A percentile compares a stretch with the other conserved stretches of the same genome.
phyloP scores from a whole-genome alignment of 352 stramenopile genomes.

The Aphanomyces astaci region DNA sequence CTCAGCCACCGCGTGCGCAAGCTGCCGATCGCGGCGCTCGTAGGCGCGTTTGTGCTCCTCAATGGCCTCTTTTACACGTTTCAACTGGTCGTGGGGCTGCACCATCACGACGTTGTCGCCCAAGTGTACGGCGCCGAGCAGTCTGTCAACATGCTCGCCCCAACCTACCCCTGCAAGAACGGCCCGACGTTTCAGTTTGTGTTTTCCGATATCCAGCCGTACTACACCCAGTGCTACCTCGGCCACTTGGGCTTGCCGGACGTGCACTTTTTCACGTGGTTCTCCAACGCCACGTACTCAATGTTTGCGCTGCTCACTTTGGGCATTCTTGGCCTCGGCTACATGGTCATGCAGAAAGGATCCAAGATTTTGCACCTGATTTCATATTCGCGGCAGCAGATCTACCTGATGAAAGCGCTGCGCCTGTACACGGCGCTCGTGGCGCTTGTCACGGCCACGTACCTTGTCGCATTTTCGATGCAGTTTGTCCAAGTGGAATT shows the following conservation, averaged over 20 bases:
- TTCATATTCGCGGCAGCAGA: constrained; percentile 46
- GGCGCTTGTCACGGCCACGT: constrained; percentile 75
- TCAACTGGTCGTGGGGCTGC: constrained; percentile 61
- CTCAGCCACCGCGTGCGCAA: constrained; percentile 69
- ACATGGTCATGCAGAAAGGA: constrained; percentile 81
- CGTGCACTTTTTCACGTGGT: constrained; percentile 65
- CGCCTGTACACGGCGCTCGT: constrained; percentile 82
- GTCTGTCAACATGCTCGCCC: constrained; percentile 53
- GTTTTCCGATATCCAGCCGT: constrained; percentile 82
- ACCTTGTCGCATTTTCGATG: constrained; percentile 75
- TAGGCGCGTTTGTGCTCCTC: constrained; percentile 53
- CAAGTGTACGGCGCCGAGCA: constrained; percentile 69
- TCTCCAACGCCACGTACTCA: constrained; percentile 58
- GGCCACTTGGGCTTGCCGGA: constrained; percentile 31
- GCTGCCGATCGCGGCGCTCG: constrained; percentile 56
- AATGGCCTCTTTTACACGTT: constrained; percentile 79
- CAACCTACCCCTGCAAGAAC: constrained; percentile 60
- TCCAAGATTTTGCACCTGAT: constrained; percentile 59
- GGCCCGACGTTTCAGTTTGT: constrained; percentile 38
- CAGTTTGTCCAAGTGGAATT: constrained; percentile 64
- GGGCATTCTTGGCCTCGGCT: constrained; percentile 67
- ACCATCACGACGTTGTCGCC: constrained; percentile 53
- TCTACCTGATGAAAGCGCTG: constrained; percentile 73
- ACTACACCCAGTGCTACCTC: constrained; percentile 74
- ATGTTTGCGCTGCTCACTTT: constrained; percentile 72